phyloP scores from a whole-genome alignment of 768 basidiomycete species.

The Xerocomellus intermedius region DNA sequence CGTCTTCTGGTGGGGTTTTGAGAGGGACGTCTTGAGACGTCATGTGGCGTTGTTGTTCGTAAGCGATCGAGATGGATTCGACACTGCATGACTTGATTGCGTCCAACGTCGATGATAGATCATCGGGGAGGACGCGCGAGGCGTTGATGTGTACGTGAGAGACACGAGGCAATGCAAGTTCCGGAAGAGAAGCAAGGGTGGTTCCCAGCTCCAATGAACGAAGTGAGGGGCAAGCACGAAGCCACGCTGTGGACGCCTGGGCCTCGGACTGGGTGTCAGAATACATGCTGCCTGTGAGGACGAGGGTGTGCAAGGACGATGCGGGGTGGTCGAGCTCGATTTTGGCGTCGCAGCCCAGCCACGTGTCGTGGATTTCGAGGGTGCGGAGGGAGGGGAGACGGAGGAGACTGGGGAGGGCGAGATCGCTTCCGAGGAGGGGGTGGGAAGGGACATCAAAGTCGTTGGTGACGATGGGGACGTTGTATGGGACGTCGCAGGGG shows the following conservation, averaged over 20 bases:
- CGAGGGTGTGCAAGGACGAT: slow-evolving; percentile 17
- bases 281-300: slow-evolving; percentile 34
- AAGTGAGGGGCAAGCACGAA: slow-evolving; percentile 24
- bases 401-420: slow-evolving; percentile 65
- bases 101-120: slow-evolving; percentile 22
- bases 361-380: slow-evolving; percentile 67
- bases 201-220: slow-evolving; percentile 21
- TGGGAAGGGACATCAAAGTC: slow-evolving; percentile 61
- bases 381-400: slow-evolving; percentile 58
- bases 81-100: slow-evolving; percentile 16
- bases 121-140: slow-evolving; percentile 22
- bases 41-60: slow-evolving; percentile 11
- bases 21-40: neutral
- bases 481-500: slow-evolving; percentile 37
- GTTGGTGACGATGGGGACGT: slow-evolving; percentile 58
- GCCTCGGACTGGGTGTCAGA: slow-evolving; percentile 15
- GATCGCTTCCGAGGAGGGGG: slow-evolving; percentile 51
- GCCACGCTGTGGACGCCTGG: slow-evolving; percentile 27
- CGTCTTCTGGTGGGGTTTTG: slow-evolving; percentile 14
- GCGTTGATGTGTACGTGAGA: slow-evolving; percentile 27
- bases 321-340: slow-evolving; percentile 10
- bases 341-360: slow-evolving; percentile 48
- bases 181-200: slow-evolving; percentile 18
- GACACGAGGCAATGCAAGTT: slow-evolving; percentile 8
- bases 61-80: slow-evolving; percentile 23